A percentile compares a stretch with the other conserved stretches of the same genome.
phyloP scores from a whole-genome alignment of 352 stramenopile genomes.

The Salisapilia sapeloensis region DNA sequence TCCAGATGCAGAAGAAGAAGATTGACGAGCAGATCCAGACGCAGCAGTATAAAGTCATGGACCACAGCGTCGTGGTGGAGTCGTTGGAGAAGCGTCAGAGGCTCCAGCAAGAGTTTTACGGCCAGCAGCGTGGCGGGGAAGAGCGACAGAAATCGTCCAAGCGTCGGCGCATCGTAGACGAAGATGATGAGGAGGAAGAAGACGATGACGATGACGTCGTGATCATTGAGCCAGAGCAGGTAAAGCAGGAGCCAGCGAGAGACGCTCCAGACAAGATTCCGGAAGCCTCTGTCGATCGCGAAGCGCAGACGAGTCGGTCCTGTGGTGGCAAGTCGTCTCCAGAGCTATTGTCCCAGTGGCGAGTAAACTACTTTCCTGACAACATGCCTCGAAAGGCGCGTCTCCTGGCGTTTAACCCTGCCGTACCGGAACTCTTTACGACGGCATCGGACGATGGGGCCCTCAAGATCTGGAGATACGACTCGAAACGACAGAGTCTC shows the following conservation, averaged over 20 bases:
- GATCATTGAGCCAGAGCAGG: conserved; percentile 23
- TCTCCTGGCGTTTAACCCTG: conserved; percentile 62
- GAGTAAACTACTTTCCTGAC: conserved; percentile 39
- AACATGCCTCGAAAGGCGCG: conserved; percentile 46
- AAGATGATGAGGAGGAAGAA: conserved; percentile 31
- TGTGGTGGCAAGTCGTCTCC: conserved; percentile 47
- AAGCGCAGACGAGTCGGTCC: conserved; percentile 8
- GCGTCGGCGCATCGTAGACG: conserved; percentile 40
- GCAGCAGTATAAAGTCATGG: conserved; percentile 46
- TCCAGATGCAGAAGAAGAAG: conserved; percentile 17
- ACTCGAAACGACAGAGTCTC: conserved; percentile 35
- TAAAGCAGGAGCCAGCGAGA: conserved; percentile 11
- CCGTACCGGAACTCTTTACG: conserved; percentile 49
- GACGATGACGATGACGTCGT: conserved; percentile 20
- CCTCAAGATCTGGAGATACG: conserved; percentile 66
- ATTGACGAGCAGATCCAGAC: conserved; percentile 18
- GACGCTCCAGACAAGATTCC: conserved; percentile 5
- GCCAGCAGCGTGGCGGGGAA: neutral
- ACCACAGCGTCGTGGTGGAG: conserved; percentile 46
- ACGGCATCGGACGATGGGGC: conserved; percentile 65
- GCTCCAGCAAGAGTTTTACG: conserved; percentile 14
- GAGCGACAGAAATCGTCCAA: conserved; percentile 13
- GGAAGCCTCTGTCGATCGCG: conserved; percentile 1
- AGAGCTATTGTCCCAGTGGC: conserved; percentile 55
- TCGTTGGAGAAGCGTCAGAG: conserved; percentile 33